Evolutionary conservation across 139 green algal genomes (phyloP).

Genomic region (Chlamydomonas applanata): DNA sequence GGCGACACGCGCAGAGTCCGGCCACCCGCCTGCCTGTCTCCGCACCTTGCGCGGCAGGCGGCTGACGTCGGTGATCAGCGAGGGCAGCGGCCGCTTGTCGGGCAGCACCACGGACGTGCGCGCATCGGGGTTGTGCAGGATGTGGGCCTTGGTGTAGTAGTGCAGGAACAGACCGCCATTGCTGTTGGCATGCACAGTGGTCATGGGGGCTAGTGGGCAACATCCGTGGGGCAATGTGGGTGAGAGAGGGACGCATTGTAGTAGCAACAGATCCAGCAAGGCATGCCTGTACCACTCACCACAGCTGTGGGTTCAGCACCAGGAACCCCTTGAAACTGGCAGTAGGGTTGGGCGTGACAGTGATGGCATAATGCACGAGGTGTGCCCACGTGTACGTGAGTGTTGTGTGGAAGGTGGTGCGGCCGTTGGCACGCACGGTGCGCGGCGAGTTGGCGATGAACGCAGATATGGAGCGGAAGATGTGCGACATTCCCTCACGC

Average conservation of each 20-base stretch:
- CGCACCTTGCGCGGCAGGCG: not conserved
- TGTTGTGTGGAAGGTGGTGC: conserved; percentile 42
- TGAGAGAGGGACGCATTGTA: too few relatives aligned
- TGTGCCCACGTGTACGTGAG: conserved; percentile 40
- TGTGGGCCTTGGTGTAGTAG: conserved; percentile 4
- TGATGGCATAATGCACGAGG: conserved; percentile 39
- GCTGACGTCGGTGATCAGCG: conserved; percentile 9
- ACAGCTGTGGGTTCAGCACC: conserved; percentile 13
- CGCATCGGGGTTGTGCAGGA: conserved; percentile 2
- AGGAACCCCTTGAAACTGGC: not conserved
- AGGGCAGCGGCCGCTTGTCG: conserved; percentile 29
- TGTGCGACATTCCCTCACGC: conserved; percentile 21
- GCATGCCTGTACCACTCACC: not conserved
- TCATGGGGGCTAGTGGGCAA: not conserved
- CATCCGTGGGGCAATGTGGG: too few relatives aligned
- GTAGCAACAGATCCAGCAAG: too few relatives aligned
- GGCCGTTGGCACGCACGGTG: conserved; percentile 1
- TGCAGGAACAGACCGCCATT: conserved; percentile 8
- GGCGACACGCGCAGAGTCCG: too few relatives aligned
- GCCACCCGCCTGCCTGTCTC: too few relatives aligned
- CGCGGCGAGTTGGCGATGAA: conserved; percentile 24
- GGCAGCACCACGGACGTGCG: conserved; percentile 20
- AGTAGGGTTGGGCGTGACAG: not conserved
- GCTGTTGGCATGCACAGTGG: not conserved
- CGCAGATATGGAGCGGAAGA: conserved; percentile 11